Percentiles rank a stretch among this genome's conserved stretches.
phyloP scores from a whole-genome alignment of 2,329 filamentous ascomycete genomes.

The Aurifilum marmelostoma region DNA sequence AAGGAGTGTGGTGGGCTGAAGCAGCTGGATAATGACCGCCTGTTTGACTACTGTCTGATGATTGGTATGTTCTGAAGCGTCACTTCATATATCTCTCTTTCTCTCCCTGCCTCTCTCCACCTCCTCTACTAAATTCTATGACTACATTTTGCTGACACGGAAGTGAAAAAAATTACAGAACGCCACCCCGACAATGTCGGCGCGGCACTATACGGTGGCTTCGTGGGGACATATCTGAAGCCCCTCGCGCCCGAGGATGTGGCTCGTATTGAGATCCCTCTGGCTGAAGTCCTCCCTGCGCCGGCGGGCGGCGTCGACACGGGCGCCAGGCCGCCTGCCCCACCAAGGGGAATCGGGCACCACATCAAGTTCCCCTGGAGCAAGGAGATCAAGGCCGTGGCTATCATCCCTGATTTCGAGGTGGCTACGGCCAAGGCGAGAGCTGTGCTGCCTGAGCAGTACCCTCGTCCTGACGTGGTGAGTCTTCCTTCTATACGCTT shows the following conservation, averaged over 20 bases:
- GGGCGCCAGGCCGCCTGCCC: conserved; percentile 80
- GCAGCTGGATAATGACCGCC: conserved; percentile 72
- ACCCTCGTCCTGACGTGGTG: conserved; percentile 82
- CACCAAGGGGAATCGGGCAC: conserved; percentile 91
- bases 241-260: conserved; percentile 88
- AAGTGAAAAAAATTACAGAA: conserved; percentile 50
- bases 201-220: conserved; percentile 92
- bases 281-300: conserved; percentile 88
- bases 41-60: conserved; percentile 98
- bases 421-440: conserved; percentile 92
- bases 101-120: neutral
- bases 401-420: conserved; percentile 94
- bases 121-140: neutral
- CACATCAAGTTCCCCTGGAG: conserved; percentile 96
- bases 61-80: conserved; percentile 65
- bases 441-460: conserved; percentile 78
- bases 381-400: conserved; percentile 92
- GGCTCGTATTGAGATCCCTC: conserved; percentile 87
- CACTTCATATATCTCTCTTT: neutral
- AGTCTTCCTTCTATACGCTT: conserved; percentile 39
- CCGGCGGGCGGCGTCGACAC: conserved; percentile 92
- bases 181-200: conserved; percentile 94
- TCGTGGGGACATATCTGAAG: conserved; percentile 95
- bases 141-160: conserved; percentile 6
- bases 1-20: conserved; percentile 84